Conservation (phyloP, 2,329 filamentous ascomycete species). For the Fusarium papillatum region DNA sequence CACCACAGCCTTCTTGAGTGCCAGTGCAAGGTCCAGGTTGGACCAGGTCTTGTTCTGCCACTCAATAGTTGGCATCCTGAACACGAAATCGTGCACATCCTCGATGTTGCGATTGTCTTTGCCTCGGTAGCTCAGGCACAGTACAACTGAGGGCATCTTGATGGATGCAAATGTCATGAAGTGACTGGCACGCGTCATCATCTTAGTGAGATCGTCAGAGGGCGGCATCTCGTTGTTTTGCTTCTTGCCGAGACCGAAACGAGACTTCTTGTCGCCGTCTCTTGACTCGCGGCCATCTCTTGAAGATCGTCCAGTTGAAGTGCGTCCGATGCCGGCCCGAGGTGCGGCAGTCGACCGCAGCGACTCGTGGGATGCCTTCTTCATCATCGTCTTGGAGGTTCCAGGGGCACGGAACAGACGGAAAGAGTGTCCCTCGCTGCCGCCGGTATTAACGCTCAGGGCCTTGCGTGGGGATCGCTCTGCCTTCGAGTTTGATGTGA, state of each 20-base stretch:
- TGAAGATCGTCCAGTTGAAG: constrained; percentile 60
- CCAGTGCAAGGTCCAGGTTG: constrained; percentile 92
- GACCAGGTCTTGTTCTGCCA: constrained; percentile 99
- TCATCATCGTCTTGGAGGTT: constrained; percentile 59
- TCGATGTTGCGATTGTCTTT: constrained; percentile 96
- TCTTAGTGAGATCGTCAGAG: constrained; percentile 93
- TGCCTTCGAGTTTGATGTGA: constrained; percentile 68
- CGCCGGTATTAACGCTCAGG: constrained; percentile 61
- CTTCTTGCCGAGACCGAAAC: constrained; percentile 68
- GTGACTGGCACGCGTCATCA: constrained; percentile 95
- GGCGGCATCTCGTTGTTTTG: constrained; percentile 70
- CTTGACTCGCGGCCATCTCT: constrained; percentile 55
- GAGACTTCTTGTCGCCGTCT: constrained; percentile 62
- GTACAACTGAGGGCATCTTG: constrained; percentile 93
- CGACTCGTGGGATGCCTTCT: constrained; percentile 71
- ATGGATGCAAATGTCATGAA: constrained; percentile 99
- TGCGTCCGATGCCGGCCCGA: constrained; percentile 58
- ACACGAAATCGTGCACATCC: constrained; percentile 98
- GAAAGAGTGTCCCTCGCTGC: constrained; percentile 62
- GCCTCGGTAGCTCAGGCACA: constrained; percentile 97
- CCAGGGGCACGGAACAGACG: constrained; percentile 63
- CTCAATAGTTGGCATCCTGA: constrained; percentile 93
- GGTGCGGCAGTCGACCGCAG: constrained; percentile 59
- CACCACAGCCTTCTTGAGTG: constrained; percentile 94
- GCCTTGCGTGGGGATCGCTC: constrained; percentile 59